phyloP scores from a whole-genome alignment of 257 asterid species.

The Solanum etuberosum region DNA sequence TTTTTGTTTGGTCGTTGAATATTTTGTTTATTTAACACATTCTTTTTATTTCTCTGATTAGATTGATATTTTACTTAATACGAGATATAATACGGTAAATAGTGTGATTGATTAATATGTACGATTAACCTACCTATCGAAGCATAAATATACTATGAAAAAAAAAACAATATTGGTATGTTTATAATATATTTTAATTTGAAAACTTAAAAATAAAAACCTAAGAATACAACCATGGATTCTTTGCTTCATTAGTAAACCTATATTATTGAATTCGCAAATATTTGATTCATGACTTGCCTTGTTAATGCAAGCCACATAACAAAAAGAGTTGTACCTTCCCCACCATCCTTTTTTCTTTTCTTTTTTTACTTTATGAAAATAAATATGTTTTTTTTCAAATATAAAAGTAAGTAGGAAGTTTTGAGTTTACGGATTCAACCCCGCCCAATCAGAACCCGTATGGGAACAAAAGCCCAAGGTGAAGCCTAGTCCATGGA shows the following conservation, averaged over 20 bases:
- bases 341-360: background rate
- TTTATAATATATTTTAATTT: background rate
- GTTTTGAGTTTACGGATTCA: background rate
- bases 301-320: background rate
- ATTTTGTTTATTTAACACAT: too few species aligned
- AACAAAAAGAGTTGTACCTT: background rate
- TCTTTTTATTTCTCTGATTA: background rate
- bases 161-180: background rate
- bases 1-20: background rate
- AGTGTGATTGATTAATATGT: background rate
- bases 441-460: background rate
- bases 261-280: background rate
- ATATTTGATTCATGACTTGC: background rate
- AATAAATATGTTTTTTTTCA: background rate
- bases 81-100: background rate
- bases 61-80: background rate
- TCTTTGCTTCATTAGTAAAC: background rate
- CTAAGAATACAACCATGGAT: background rate
- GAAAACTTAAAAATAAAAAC: background rate
- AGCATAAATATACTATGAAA: background rate
- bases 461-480: background rate
- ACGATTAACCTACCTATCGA: too few species aligned
- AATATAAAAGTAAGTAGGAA: background rate
- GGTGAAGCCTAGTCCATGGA: background rate
- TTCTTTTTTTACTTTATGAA: background rate